Percentiles rank a stretch among this genome's conserved stretches.
phyloP scores from a whole-genome alignment of 805 yeast species.

The Lipomyces anomalus region DNA sequence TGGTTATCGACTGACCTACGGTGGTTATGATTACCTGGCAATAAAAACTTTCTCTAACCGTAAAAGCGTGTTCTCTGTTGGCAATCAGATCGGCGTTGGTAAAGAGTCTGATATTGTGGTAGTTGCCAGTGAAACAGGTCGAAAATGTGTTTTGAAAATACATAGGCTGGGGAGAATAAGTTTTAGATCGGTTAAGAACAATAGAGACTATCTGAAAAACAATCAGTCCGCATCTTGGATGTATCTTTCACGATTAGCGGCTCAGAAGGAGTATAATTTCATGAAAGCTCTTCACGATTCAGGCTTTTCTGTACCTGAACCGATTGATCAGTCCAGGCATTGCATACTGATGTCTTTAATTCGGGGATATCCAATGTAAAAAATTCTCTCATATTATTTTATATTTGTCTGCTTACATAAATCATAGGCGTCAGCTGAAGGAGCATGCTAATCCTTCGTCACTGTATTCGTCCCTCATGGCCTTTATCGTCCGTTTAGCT shows the following conservation, averaged over 20 bases:
- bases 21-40: constrained; percentile 90
- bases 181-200: constrained; percentile 84
- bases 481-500: constrained; percentile 74
- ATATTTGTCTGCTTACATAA: not conserved
- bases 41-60: constrained; percentile 75
- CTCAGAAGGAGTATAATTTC: constrained; percentile 85
- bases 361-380: constrained; percentile 21
- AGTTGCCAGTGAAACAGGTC: constrained; percentile 62
- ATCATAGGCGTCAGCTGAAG: constrained; percentile 48
- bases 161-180: constrained; percentile 93
- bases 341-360: constrained; percentile 89
- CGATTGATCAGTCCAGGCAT: constrained; percentile 86
- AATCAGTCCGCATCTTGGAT: constrained; percentile 82
- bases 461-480: constrained; percentile 81
- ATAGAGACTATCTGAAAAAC: constrained; percentile 80
- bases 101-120: constrained; percentile 94
- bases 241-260: constrained; percentile 83
- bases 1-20: constrained; percentile 83
- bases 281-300: constrained; percentile 67
- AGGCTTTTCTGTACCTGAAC: constrained; percentile 82
- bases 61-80: constrained; percentile 68
- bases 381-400: not conserved
- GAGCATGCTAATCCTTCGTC: constrained; percentile 63
- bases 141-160: constrained; percentile 72
- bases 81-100: constrained; percentile 90